Evolutionary conservation across 495 filamentous ascomycete genomes (phyloP), one percentile per base, ranked within the genome.

Genomic region (Aspergillus sparsus): DNA sequence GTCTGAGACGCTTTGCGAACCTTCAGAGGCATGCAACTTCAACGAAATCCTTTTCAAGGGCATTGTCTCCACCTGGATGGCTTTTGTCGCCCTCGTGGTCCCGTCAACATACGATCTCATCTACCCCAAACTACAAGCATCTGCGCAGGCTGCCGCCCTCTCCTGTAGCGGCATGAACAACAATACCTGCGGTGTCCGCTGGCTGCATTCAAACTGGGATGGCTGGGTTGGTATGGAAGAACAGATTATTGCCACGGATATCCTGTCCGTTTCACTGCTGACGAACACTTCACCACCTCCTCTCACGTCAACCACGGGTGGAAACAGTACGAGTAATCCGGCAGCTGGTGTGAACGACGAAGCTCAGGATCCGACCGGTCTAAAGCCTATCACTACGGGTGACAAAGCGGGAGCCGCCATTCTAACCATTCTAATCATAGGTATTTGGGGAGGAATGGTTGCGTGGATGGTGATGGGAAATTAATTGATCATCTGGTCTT

Each of bases 41-140:
- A 89, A 93, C 72, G 87, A 91, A 66, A 84, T 86, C 52, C 84
- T 85, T 27, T 94, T 95, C 82, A 93, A 93, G 68, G 89, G 88
- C 5, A 89, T 91, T 63, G 77, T 92, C 7, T 77, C 87, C 7
- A 82, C 87, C 6, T 93, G 90, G 88, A 83, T 96, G 75, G 85
- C 87, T 1, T 80, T 84, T 7, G 84, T 86, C 6, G 85, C 85
- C 0, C 85, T 91, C 58, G 80, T 92, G 1, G 76, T 77, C 11
- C 79, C 79, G 1, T 88, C 82, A 66, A 91, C 87, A 1, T 81
- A 77, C 49, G 70, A 80, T 46, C 70, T 68, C 3, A 85, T 96
- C 69, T 82, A 85, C 70, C 83, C 86, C 0, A 82, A 87, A 50
- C 77, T 96, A 6, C 72, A 75, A 41, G 75, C 82, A 6, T 90